Conservation (phyloP, 208 protist species). For the Trypanosoma cruzi region DNA sequence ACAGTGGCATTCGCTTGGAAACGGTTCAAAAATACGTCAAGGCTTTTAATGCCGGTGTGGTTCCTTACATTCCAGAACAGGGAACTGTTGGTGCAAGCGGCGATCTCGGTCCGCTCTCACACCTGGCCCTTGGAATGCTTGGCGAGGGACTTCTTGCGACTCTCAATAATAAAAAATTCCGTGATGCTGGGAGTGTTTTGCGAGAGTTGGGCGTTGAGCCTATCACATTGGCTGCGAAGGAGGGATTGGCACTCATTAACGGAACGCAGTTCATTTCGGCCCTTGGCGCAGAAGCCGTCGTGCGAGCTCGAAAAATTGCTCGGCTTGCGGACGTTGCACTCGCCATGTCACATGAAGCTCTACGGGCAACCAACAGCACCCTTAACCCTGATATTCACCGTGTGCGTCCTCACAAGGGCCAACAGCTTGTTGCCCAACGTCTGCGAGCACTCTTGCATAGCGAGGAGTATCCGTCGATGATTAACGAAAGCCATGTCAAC, state of each 20-base stretch:
- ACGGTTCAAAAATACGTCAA: conserved; percentile 40
- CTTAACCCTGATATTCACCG: conserved; percentile 49
- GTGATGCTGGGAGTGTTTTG: conserved; percentile 32
- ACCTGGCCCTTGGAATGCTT: conserved; percentile 79
- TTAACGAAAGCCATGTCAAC: conserved; percentile 49
- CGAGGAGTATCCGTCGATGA: conserved; percentile 47
- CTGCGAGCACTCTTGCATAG: conserved; percentile 37
- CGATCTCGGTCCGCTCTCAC: conserved; percentile 90
- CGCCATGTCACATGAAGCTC: conserved; percentile 79
- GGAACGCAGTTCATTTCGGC: conserved; percentile 92
- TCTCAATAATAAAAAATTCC: conserved; percentile 25
- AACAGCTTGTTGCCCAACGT: conserved; percentile 38
- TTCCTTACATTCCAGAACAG: conserved; percentile 59
- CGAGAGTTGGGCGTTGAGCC: conserved; percentile 47
- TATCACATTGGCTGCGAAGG: conserved; percentile 65
- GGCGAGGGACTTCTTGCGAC: conserved; percentile 64
- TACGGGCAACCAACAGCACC: conserved; percentile 51
- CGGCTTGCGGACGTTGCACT: conserved; percentile 54
- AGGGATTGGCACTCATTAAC: conserved; percentile 92
- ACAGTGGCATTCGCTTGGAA: conserved; percentile 51
- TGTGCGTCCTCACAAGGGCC: conserved; percentile 42
- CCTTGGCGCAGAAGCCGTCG: conserved; percentile 58
- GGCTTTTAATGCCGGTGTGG: conserved; percentile 53
- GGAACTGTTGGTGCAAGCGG: conserved; percentile 86
- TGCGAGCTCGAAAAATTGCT: conserved; percentile 31